Evolutionary conservation across 2,329 filamentous ascomycete species (phyloP).

Genomic region (Hansfordia pulvinata): DNA sequence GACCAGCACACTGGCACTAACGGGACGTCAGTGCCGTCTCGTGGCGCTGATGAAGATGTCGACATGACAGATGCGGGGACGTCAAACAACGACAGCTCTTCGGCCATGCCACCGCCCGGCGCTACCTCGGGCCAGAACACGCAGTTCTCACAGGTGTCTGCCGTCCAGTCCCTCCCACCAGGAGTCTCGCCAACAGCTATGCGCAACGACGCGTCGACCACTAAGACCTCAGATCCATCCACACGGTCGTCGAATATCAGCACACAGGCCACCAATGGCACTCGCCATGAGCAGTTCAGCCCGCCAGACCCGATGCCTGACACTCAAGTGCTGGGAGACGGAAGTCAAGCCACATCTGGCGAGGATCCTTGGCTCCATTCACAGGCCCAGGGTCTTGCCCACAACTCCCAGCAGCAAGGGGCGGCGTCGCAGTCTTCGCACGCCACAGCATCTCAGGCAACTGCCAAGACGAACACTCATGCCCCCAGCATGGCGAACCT

Average conservation of each 20-base stretch:
- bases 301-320: slow-evolving; percentile 13
- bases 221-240: slow-evolving; percentile 72
- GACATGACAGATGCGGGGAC: slow-evolving; percentile 45
- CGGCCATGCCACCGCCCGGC: slow-evolving; percentile 34
- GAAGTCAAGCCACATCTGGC: slow-evolving; percentile 33
- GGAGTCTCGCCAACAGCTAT: slow-evolving; percentile 44
- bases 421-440: slow-evolving; percentile 20
- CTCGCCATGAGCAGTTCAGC: slow-evolving; percentile 29
- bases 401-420: slow-evolving; percentile 20
- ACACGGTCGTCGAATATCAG: slow-evolving; percentile 49
- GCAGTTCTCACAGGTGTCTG: slow-evolving; percentile 52
- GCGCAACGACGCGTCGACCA: slow-evolving; percentile 81
- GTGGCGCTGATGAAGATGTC: slow-evolving; percentile 38
- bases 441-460: too few relatives aligned
- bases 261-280: slow-evolving; percentile 61
- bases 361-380: slow-evolving; percentile 45
- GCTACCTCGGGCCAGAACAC: slow-evolving; percentile 31
- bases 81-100: slow-evolving; percentile 28
- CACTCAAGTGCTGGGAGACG: slow-evolving; percentile 12
- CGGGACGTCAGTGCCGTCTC: slow-evolving; percentile 36
- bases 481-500: slow-evolving; percentile 22
- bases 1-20: slow-evolving; percentile 32
- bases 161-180: slow-evolving; percentile 40
- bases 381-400: slow-evolving; percentile 24
- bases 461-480: too few relatives aligned